Percentiles rank a stretch among this genome's conserved stretches.
Conservation (phyloP, 1,139 yeast genomes). For the Blastobotrys capitulatus region DNA sequence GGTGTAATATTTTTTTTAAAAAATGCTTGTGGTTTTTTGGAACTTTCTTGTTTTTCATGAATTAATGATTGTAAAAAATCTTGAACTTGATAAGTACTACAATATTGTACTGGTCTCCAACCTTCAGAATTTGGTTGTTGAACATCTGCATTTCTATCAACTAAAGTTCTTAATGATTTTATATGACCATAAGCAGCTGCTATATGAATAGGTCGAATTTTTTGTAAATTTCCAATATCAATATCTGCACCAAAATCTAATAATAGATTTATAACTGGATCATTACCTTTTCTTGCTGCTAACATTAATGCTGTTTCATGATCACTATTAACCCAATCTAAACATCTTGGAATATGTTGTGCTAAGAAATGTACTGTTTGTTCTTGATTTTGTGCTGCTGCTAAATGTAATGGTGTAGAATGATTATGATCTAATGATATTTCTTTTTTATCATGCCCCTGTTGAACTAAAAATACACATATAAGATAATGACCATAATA, state of each 20-base stretch:
- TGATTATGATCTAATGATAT: constrained; percentile 55
- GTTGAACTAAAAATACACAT: constrained; percentile 50
- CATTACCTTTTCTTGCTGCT: constrained; percentile 62
- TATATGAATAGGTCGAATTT: constrained; percentile 74
- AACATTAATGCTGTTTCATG: constrained; percentile 64
- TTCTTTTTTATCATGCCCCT: constrained; percentile 48
- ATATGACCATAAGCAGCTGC: constrained; percentile 73
- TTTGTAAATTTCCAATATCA: constrained; percentile 43
- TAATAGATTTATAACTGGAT: constrained; percentile 63
- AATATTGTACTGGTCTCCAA: constrained; percentile 55
- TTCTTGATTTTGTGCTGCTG: constrained; percentile 62
- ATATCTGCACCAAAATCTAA: constrained; percentile 80
- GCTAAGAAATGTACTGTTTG: constrained; percentile 78
- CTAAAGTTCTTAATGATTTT: constrained; percentile 56
- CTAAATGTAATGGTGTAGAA: constrained; percentile 71
- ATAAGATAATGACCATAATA: constrained; percentile 73
- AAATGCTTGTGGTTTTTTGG: constrained; percentile 16
- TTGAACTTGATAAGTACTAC: constrained; percentile 34
- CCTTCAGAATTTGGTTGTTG: constrained; percentile 53
- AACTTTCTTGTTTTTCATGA: constrained; percentile 20
- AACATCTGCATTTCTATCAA: constrained; percentile 47
- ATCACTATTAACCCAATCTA: constrained; percentile 51
- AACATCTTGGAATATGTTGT: constrained; percentile 67
- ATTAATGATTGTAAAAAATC: constrained; percentile 33
- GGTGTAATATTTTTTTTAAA: constrained; percentile 11